Conservation (phyloP, 1,284 basidiomycete genomes). For the Ustilago cynodontis region DNA sequence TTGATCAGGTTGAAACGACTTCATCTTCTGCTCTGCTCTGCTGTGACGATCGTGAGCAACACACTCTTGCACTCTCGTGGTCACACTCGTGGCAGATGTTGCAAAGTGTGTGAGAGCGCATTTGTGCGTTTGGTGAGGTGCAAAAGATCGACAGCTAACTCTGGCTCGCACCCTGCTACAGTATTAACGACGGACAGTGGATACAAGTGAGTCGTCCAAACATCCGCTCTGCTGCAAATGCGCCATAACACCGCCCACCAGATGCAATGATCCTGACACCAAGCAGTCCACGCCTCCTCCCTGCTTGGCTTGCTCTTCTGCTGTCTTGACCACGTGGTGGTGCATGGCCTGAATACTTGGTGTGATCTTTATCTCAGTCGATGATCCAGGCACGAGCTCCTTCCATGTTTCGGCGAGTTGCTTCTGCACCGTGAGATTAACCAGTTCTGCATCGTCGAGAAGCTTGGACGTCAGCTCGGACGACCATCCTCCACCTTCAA, state of each 20-base stretch:
- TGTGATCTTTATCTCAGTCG: constrained; percentile 76
- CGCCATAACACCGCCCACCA: constrained; percentile 91
- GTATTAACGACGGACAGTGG: constrained; percentile 24
- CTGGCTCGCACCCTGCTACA: too few relatives aligned
- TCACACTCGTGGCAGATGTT: background rate
- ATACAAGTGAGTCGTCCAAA: constrained; percentile 60
- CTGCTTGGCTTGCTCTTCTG: constrained; percentile 73
- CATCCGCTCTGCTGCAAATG: constrained; percentile 59
- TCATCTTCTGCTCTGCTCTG: too few relatives aligned
- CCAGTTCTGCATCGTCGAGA: constrained; percentile 56
- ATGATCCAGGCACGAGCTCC: constrained; percentile 27
- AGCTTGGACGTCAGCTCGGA: constrained; percentile 71
- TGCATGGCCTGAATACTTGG: constrained; percentile 88
- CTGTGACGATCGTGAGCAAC: background rate
- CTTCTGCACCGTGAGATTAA: constrained; percentile 59
- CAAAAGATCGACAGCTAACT: background rate
- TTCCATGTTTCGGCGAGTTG: constrained; percentile 61
- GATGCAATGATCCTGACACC: constrained; percentile 91
- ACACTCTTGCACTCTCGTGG: too few relatives aligned
- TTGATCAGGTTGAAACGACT: background rate
- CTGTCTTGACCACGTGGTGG: constrained; percentile 62
- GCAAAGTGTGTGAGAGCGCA: background rate
- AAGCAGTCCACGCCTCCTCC: constrained; percentile 76
- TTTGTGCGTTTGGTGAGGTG: background rate
- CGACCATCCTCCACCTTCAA: constrained; percentile 86